These are phyloP conservation scores for Leishmania tropica DNA, from an alignment of 208 protist species.

Conservation along the genomic window DNA sequence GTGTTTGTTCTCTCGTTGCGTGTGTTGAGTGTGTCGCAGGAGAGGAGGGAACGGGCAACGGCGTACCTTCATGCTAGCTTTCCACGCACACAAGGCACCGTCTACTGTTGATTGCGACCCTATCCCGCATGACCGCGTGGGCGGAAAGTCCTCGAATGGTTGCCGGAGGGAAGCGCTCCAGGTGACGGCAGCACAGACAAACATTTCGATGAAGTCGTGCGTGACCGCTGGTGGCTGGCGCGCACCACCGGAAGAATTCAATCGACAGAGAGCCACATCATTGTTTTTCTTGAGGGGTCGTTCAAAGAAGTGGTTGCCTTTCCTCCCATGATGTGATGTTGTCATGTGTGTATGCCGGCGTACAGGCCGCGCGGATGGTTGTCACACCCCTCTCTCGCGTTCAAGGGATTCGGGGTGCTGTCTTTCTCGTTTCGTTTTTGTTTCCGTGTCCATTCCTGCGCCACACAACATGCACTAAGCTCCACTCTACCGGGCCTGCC, in stretches of 20 bases:
- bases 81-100: not conserved
- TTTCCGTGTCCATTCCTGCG: no score
- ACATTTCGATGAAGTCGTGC: not conserved
- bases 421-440: not conserved
- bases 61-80: not conserved
- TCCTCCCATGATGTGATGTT: not conserved
- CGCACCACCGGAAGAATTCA: not conserved
- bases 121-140: not conserved
- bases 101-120: not conserved
- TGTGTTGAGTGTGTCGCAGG: not conserved
- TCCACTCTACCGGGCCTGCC: no score
- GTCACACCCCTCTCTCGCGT: not conserved
- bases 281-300: not conserved
- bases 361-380: not conserved
- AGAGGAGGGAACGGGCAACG: not conserved
- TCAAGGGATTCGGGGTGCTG: not conserved
- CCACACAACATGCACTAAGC: no score
- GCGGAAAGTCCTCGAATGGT: not conserved
- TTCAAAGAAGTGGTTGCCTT: not conserved
- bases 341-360: no score
- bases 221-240: not conserved
- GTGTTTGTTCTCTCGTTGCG: not conserved
- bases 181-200: not conserved
- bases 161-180: not conserved
- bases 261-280: not conserved